Evolutionary conservation across 148 eudicot genomes (phyloP).

Genomic region (Rhododendron williamsianum): DNA sequence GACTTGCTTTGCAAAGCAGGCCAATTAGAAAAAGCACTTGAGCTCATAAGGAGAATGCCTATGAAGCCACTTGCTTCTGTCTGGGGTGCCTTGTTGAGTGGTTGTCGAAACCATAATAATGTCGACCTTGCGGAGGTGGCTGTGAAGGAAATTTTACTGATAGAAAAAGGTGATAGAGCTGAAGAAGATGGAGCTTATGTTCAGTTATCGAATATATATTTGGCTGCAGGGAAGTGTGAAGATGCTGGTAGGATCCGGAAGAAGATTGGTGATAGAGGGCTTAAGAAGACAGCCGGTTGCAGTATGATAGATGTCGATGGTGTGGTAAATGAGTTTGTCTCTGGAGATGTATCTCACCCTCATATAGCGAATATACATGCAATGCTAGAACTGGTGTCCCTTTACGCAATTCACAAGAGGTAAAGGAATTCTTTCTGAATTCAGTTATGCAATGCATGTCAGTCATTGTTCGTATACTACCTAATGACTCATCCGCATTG

Average conservation of each 20-base stretch:
- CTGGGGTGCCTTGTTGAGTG: conserved; percentile 1
- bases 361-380: background rate
- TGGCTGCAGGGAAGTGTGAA: background rate
- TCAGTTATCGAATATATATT: background rate
- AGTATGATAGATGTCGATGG: background rate
- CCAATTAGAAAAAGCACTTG: background rate
- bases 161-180: background rate
- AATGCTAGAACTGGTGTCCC: background rate
- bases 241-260: background rate
- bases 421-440: background rate
- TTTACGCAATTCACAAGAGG: background rate
- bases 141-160: background rate
- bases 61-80: background rate
- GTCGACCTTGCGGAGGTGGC: background rate
- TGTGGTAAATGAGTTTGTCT: background rate
- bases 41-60: background rate
- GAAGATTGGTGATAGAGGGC: background rate
- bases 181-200: conserved; percentile 2
- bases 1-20: conserved; percentile 1
- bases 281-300: background rate
- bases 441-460: background rate
- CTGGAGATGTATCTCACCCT: conserved; percentile 2
- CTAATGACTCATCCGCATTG: background rate
- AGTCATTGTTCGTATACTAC: background rate
- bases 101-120: background rate